Evolutionary conservation across 2,329 filamentous ascomycete species (phyloP).

Genomic region (Magnaporthiopsis incrustans): DNA sequence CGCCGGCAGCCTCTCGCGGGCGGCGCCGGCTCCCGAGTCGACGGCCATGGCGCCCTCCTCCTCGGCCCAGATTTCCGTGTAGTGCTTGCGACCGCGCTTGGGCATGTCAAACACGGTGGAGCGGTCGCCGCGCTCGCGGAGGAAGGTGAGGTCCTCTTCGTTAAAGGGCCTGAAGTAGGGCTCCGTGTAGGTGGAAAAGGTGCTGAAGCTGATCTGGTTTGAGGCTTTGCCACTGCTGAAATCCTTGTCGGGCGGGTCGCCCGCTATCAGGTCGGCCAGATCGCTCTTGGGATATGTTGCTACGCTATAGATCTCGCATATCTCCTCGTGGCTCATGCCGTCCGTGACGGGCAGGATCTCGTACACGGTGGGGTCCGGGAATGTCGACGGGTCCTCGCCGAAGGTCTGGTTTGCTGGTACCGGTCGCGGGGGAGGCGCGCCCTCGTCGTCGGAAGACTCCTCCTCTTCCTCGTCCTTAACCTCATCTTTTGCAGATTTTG

Average conservation of each 20-base stretch:
- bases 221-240: constrained; percentile 90
- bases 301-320: constrained; percentile 82
- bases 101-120: constrained; percentile 79
- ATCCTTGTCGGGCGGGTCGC: constrained; percentile 85
- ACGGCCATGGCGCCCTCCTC: constrained; percentile 78
- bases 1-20: constrained; percentile 58
- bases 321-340: constrained; percentile 77
- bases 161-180: constrained; percentile 83
- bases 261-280: constrained; percentile 76
- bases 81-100: constrained; percentile 74
- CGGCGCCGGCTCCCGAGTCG: constrained; percentile 47
- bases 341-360: constrained; percentile 71
- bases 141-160: constrained; percentile 88
- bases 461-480: constrained; percentile 34
- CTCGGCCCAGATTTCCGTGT: constrained; percentile 86
- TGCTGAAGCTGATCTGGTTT: constrained; percentile 88
- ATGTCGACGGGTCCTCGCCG: constrained; percentile 85
- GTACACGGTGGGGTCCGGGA: constrained; percentile 86
- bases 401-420: constrained; percentile 79
- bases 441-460: constrained; percentile 49
- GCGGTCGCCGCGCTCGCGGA: constrained; percentile 84
- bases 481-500: constrained; percentile 31
- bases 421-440: constrained; percentile 53
- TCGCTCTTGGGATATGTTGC: constrained; percentile 74
- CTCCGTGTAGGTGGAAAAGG: constrained; percentile 88